phyloP scores from a whole-genome alignment of 1,284 basidiomycete species.

The Cutaneotrichosporon sp. region DNA sequence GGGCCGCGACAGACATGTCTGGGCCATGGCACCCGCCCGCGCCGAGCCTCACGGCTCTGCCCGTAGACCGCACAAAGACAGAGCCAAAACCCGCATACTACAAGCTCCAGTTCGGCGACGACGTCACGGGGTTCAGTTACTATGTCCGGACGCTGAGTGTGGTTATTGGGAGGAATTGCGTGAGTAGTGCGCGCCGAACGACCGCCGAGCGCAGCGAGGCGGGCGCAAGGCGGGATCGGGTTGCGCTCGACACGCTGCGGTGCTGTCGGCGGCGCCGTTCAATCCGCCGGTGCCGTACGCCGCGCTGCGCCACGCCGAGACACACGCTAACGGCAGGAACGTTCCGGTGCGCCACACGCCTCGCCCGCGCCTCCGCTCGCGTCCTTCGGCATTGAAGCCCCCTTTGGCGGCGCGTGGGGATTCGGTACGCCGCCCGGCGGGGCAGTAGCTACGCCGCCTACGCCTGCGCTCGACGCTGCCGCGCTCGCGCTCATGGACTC shows the following conservation, averaged over 20 bases:
- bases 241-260: too few species aligned
- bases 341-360: not conserved
- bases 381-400: not conserved
- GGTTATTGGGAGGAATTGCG: slow-evolving; percentile 46
- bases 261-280: too few species aligned
- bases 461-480: not conserved
- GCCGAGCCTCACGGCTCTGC: slow-evolving; percentile 41
- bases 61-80: slow-evolving; percentile 44
- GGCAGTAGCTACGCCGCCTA: not conserved
- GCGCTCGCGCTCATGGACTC: not conserved
- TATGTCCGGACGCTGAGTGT: slow-evolving; percentile 46
- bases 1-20: slow-evolving; percentile 4
- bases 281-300: too few species aligned
- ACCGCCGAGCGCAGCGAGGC: too few species aligned
- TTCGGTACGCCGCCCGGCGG: not conserved
- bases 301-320: not conserved
- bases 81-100: slow-evolving; percentile 48
- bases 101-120: slow-evolving; percentile 48
- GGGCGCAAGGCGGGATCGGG: too few species aligned
- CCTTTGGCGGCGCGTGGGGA: not conserved
- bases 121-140: slow-evolving; percentile 47
- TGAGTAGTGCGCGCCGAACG: slow-evolving; percentile 17
- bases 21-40: slow-evolving; percentile 39
- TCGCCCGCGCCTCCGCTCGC: slow-evolving; percentile 4
- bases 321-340: slow-evolving; percentile 2